Evolutionary conservation across 768 basidiomycete species (phyloP), one percentile per base, ranked within the genome.

Genomic region (Solioccasus polychromus): DNA sequence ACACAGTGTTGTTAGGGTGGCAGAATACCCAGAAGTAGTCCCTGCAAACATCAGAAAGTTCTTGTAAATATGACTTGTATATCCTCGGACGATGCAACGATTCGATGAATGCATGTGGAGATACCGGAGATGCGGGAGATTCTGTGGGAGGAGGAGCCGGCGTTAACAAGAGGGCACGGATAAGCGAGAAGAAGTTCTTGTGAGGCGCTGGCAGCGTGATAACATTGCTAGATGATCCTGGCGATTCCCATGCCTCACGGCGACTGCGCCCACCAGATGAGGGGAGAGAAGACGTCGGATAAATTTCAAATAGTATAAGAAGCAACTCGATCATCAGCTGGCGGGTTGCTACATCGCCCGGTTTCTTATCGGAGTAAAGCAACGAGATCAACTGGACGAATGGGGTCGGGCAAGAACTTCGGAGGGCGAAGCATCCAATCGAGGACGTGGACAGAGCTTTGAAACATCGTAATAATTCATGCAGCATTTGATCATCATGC

Each of bases 1-100:
- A 97, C 40, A 98, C 83, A 0, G 83, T 82, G 55, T 98, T 99
- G 61, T 85, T 86, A 3, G 88, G 87, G 61, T 99, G 96, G 63
- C 95, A 97, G 69, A 98, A 95, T 31, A 96, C 85, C 92, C 92
- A 94, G 66, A 90, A 92, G 68, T 91, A 92, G 63, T 99, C 96
- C 19, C 93, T 71, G 62, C 94, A 94, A 4, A 93, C 74, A 57
- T 97, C 94, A 6, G 82, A 85, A 35, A 99, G 70, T 64, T 93
- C 92, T 45, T 80, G 79, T 19, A 94, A 68, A 64, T 90, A 92
- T 8, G 79, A 75, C 69, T 86, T 92, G 72, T 84, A 93, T 38
- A 89, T 80, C 38, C 91, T 68, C 4, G 84, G 79, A 8, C 68
- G 69, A 60, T 85, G 85, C 36, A 87, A 63, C 3, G 76, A 76